These are phyloP conservation scores for Xylaria multiplex DNA, from an alignment of 2,329 filamentous ascomycete genomes.

Conservation along the genomic window DNA sequence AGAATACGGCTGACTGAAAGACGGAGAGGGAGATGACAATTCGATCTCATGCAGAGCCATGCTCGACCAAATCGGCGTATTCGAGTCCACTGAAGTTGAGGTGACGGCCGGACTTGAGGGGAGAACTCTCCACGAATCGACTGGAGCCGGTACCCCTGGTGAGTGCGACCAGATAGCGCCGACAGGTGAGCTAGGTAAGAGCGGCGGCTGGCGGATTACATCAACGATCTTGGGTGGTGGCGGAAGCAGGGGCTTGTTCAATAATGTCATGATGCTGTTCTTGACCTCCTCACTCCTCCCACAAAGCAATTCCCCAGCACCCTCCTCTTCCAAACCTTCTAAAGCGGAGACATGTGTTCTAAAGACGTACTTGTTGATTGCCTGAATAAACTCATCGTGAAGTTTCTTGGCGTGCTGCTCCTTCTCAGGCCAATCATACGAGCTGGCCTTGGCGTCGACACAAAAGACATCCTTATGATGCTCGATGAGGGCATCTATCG, in stretches of 20 bases:
- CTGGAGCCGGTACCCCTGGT: slow-evolving; percentile 72
- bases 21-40: slow-evolving; percentile 80
- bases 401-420: slow-evolving; percentile 96
- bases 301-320: slow-evolving; percentile 89
- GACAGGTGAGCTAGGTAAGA: slow-evolving; percentile 83
- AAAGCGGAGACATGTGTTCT: slow-evolving; percentile 87
- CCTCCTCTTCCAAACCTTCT: slow-evolving; percentile 96
- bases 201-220: slow-evolving; percentile 83
- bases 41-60: slow-evolving; percentile 79
- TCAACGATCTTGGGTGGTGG: slow-evolving; percentile 89
- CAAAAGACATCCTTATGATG: slow-evolving; percentile 98
- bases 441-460: slow-evolving; percentile 86
- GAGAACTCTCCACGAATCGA: slow-evolving; percentile 90
- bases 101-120: slow-evolving; percentile 87
- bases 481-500: slow-evolving; percentile 91
- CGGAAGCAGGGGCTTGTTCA: slow-evolving; percentile 85
- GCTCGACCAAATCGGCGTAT: slow-evolving; percentile 79
- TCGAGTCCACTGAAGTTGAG: slow-evolving; percentile 74
- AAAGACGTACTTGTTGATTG: slow-evolving; percentile 97
- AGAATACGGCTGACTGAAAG: slow-evolving; percentile 81
- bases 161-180: slow-evolving; percentile 84
- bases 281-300: slow-evolving; percentile 95
- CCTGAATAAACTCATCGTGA: slow-evolving; percentile 95
- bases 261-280: slow-evolving; percentile 81
- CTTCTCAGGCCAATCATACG: slow-evolving; percentile 96